Evolutionary conservation across 306 rosid genomes (phyloP).

Genomic region (Cucurbita pepo): DNA sequence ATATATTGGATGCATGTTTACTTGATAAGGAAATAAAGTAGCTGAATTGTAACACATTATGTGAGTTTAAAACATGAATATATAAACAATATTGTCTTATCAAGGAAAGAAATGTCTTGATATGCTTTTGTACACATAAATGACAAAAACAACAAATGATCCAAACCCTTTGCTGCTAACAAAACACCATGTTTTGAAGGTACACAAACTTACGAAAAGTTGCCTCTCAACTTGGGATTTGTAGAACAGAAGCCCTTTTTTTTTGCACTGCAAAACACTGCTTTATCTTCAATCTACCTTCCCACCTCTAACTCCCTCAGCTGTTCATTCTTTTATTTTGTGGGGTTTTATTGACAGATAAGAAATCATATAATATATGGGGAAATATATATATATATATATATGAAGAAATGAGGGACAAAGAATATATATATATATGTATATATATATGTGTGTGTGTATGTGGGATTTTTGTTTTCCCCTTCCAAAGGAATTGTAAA

Average conservation of each 20-base stretch:
- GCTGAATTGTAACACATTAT: no score
- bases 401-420: not conserved
- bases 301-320: not conserved
- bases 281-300: not conserved
- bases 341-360: not conserved
- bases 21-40: no score
- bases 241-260: not conserved
- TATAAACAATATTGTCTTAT: not conserved
- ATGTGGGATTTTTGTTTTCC: not conserved
- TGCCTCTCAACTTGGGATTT: not conserved
- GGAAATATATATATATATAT: not conserved
- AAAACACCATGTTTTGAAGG: not conserved
- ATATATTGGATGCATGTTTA: no score
- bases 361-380: not conserved
- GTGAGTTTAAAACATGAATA: not conserved
- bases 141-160: not conserved
- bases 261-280: not conserved
- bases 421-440: not conserved
- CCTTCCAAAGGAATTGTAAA: not conserved
- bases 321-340: not conserved
- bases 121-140: not conserved
- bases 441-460: not conserved
- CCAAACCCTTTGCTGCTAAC: not conserved
- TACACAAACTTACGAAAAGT: not conserved
- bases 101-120: not conserved